A percentile compares a stretch with the other conserved stretches of the same genome.
phyloP scores from a whole-genome alignment of 345 rosid genomes.

The Excoecaria agallocha region DNA sequence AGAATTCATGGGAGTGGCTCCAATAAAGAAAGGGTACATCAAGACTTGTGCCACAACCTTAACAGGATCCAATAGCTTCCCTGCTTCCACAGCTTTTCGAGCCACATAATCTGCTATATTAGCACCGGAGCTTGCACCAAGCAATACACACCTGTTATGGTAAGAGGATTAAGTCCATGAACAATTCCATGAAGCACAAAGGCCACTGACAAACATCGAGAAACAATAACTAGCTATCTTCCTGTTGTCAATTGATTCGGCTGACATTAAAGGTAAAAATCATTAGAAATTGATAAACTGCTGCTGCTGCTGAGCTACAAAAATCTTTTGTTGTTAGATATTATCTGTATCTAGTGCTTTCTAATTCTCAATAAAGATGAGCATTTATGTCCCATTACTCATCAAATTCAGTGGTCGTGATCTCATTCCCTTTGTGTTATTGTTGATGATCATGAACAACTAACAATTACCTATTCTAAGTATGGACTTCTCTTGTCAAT shows the following conservation, averaged over 20 bases:
- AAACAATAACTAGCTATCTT: not conserved
- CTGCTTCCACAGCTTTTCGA: constrained; percentile 68
- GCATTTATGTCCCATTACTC: too few species aligned
- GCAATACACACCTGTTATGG: constrained; percentile 75
- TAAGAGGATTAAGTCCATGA: constrained; percentile 6
- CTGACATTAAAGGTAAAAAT: not conserved
- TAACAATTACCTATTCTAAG: not conserved
- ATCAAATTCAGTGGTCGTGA: too few species aligned
- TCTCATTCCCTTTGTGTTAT: too few species aligned
- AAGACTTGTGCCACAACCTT: constrained; percentile 91
- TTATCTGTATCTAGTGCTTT: too few species aligned
- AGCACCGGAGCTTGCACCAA: constrained; percentile 93
- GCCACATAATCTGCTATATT: constrained; percentile 83
- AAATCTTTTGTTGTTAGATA: not conserved
- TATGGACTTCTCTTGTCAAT: not conserved
- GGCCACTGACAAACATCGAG: not conserved
- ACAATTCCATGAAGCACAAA: not conserved
- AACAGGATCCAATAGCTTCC: constrained; percentile 67
- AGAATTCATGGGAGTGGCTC: constrained; percentile 74
- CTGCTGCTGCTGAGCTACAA: not conserved
- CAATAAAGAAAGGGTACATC: constrained; percentile 90
- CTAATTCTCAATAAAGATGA: too few species aligned
- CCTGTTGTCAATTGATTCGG: not conserved
- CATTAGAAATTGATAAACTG: not conserved
- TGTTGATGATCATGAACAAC: not conserved